A percentile compares a stretch with the other conserved stretches of the same genome.
Evolutionary conservation across 2,329 filamentous ascomycete species (phyloP).

Genomic region (Zasmidium angulare): DNA sequence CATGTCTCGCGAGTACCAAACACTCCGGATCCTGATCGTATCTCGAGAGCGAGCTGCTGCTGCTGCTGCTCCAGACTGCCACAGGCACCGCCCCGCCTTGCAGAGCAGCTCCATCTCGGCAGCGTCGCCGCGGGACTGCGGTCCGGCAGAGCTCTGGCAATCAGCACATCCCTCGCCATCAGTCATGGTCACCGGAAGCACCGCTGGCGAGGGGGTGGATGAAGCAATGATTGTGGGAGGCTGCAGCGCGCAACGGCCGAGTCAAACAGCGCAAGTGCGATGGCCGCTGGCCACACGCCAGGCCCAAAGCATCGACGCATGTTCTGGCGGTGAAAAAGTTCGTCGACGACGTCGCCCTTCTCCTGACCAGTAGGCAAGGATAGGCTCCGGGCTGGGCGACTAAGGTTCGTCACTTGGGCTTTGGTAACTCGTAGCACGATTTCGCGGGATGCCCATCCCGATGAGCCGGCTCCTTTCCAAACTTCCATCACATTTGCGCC

Average conservation of each 20-base stretch:
- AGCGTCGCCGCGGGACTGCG: not conserved
- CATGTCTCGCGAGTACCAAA: not conserved
- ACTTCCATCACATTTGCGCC: slow-evolving; percentile 5
- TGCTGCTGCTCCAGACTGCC: not conserved
- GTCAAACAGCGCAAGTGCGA: slow-evolving; percentile 13
- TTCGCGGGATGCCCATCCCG: not conserved
- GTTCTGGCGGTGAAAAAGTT: not conserved
- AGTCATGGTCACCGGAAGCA: not conserved
- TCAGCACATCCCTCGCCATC: not conserved
- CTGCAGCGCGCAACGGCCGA: slow-evolving; percentile 15
- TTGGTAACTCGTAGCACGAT: slow-evolving; percentile 7
- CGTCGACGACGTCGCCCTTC: not conserved
- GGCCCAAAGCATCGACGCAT: not conserved
- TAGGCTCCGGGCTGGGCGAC: slow-evolving; percentile 2
- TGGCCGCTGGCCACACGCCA: not conserved
- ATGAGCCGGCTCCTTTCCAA: slow-evolving; percentile 1
- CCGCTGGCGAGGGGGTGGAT: no score
- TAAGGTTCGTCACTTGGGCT: slow-evolving; percentile 2
- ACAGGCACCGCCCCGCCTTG: not conserved
- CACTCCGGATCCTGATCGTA: not conserved
- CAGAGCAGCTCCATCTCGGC: not conserved
- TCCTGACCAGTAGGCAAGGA: slow-evolving; percentile 6
- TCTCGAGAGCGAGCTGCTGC: not conserved
- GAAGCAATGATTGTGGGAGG: slow-evolving; percentile 8
- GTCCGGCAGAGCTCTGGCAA: not conserved